Evolutionary conservation across 768 basidiomycete species (phyloP).

Genomic region (Termitomyces sp.): DNA sequence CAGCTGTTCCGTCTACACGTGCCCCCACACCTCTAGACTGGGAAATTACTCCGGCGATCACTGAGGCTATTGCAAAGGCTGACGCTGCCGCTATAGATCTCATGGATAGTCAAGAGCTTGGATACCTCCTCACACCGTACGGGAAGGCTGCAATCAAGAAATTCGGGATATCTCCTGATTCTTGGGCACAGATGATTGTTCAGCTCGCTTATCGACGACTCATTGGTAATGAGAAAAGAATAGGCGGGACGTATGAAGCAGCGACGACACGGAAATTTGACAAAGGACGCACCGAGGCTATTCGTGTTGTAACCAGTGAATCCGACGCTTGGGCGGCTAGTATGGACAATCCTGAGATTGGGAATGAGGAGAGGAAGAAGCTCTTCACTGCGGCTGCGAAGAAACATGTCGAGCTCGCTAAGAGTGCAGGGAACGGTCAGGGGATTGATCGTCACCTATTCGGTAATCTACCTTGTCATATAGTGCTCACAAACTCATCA

Average conservation of each 20-base stretch:
- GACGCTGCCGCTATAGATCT: conserved; percentile 54
- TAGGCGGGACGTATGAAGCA: conserved; percentile 90
- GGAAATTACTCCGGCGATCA: conserved; percentile 46
- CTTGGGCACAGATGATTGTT: conserved; percentile 90
- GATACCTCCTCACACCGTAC: conserved; percentile 65
- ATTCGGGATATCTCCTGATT: conserved; percentile 89
- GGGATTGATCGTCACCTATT: conserved; percentile 89
- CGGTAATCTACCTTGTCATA: conserved; percentile 37
- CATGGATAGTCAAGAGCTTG: conserved; percentile 58
- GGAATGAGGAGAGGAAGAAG: conserved; percentile 39
- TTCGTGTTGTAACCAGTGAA: conserved; percentile 77
- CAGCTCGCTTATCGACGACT: conserved; percentile 86
- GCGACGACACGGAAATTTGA: conserved; percentile 86
- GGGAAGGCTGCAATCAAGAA: conserved; percentile 86
- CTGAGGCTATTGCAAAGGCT: conserved; percentile 53
- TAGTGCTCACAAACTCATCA: neutral
- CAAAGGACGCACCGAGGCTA: conserved; percentile 93
- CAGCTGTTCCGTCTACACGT: conserved; percentile 18
- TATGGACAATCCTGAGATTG: conserved; percentile 56
- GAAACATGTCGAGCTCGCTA: conserved; percentile 66
- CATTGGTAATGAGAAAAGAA: conserved; percentile 45
- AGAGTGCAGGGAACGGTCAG: conserved; percentile 57
- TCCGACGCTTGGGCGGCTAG: conserved; percentile 72
- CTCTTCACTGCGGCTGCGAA: conserved; percentile 60
- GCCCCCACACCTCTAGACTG: conserved; percentile 59